Percentiles rank a stretch among this genome's conserved stretches.
phyloP scores from a whole-genome alignment of 2,329 filamentous ascomycete species.

The Paecilomyces dactylethromorphus region DNA sequence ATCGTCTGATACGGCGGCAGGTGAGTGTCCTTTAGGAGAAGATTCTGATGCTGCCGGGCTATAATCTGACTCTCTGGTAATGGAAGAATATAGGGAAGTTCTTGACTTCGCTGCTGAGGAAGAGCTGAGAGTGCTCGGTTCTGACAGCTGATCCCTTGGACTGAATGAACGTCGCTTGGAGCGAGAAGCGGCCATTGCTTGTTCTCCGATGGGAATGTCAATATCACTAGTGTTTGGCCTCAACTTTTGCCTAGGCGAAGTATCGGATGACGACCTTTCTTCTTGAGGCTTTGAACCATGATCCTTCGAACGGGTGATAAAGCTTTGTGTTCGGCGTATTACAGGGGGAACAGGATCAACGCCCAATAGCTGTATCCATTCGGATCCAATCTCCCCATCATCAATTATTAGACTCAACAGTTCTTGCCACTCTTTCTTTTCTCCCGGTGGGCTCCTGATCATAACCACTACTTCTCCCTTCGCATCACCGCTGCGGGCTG shows the following conservation, averaged over 20 bases:
- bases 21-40: conserved; percentile 1
- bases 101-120: conserved; percentile 18
- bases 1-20: not conserved
- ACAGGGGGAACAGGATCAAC: conserved; percentile 55
- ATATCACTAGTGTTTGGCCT: conserved; percentile 48
- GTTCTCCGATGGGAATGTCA: conserved; percentile 58
- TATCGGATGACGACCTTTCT: conserved; percentile 11
- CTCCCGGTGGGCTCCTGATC: conserved; percentile 65
- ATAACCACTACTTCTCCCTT: conserved; percentile 74
- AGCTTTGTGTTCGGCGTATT: conserved; percentile 49
- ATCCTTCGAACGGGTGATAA: conserved; percentile 39
- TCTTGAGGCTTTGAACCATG: conserved; percentile 20
- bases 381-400: conserved; percentile 67
- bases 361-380: conserved; percentile 88
- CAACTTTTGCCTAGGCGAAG: conserved; percentile 24
- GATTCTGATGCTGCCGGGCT: not conserved
- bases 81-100: conserved; percentile 22
- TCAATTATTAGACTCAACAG: conserved; percentile 70
- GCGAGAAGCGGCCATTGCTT: conserved; percentile 40
- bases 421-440: conserved; percentile 70
- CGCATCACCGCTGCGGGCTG: conserved; percentile 69
- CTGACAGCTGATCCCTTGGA: conserved; percentile 21
- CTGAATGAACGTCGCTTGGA: conserved; percentile 24
- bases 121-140: conserved; percentile 25
- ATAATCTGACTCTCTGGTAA: conserved; percentile 27